Evolutionary conservation across 169 alveolate genomes (phyloP).

Genomic region (Besnoitia besnoiti): DNA sequence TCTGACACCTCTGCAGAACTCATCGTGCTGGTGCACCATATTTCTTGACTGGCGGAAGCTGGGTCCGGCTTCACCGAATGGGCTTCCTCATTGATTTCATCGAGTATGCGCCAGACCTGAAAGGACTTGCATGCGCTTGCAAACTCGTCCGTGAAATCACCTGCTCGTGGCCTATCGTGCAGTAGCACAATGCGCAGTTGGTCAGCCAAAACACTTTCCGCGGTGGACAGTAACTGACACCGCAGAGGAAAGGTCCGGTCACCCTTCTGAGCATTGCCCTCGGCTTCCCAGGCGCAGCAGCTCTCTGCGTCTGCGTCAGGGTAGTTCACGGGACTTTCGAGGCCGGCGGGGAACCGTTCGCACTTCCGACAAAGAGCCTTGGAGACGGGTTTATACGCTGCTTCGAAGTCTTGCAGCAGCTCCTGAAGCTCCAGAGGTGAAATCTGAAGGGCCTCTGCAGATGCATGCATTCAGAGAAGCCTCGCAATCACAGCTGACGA

Average conservation of each 20-base stretch:
- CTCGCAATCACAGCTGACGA: neutral
- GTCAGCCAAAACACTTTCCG: neutral
- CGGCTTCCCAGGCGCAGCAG: no score
- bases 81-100: neutral
- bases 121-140: neutral
- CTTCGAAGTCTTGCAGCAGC: neutral
- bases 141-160: neutral
- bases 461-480: neutral
- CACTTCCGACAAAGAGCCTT: no score
- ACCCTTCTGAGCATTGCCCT: no score
- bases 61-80: neutral
- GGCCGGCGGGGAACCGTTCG: neutral
- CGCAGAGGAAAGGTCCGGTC: neutral
- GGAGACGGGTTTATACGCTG: neutral
- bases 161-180: neutral
- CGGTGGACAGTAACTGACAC: neutral
- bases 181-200: neutral
- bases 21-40: slow-evolving; percentile 15
- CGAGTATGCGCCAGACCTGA: neutral
- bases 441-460: neutral
- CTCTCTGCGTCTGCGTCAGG: no score
- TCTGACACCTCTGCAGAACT: neutral
- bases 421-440: neutral
- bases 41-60: neutral
- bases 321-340: neutral